Base-by-base conservation (phyloP, 805 yeast species). In the Nakazawaea molendinolei region DNA sequence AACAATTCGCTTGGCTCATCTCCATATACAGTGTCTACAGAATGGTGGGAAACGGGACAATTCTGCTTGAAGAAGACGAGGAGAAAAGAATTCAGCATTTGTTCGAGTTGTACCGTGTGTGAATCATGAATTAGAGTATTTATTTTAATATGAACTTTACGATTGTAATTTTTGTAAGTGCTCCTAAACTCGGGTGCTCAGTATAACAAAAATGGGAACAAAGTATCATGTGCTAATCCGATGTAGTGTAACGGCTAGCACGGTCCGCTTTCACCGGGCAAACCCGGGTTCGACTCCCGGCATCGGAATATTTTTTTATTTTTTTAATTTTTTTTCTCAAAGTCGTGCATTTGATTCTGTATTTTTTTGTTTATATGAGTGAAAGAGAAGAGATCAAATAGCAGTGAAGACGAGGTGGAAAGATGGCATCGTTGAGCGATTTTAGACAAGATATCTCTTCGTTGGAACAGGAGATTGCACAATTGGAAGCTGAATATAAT, bases 251-350 rank as follows among this genome's bases (percentile, higher is more conserved):
- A 75, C 80, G 83, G 82, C 77, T 75, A 76, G 75, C 81, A 76
- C 77, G 79, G 80, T 73, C 74, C 81, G 80, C 82, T 76, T 76
- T 77, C 82, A 76, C 83, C 81, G 82, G 74, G 82, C 79, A 76
- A 63, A 69, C 76, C 79, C 80, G 84, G 83, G 84, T 77, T 77
- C 84, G 82, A 77, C 82, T 76, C 84, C 84, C 84, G 80, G 85
- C 69, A 75, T 74, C 82, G 84, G 84, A 76, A 71, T 41, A 41
- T 43, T 40, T 42, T 48, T 50, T 53, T 50, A 49, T 35, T 22
- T 29, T 19, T 24, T 10, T 24, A 8, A 12, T 13, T 18, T 30
- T 22, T 12, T 19, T 19, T 30, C n/a, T n/a, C n/a, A n/a, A n/a
- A n/a, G n/a, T n/a, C n/a, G n/a, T n/a, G n/a, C n/a, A n/a, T n/a